Conservation (phyloP, 2,329 filamentous ascomycete genomes). For the Dryadomyces quercivorus region DNA sequence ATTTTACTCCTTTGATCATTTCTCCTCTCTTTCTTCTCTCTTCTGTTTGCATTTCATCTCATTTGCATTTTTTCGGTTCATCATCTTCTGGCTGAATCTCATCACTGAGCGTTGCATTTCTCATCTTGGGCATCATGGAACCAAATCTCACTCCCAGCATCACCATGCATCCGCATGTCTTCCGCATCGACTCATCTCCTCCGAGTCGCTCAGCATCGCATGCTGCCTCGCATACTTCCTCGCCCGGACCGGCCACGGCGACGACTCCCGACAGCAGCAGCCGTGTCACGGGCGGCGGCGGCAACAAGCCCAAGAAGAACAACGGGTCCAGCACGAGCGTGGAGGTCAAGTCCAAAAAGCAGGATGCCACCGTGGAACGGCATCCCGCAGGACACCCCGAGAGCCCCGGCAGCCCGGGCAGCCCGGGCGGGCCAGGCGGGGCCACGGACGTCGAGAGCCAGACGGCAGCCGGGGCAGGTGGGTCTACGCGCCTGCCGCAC, state of each 20-base stretch:
- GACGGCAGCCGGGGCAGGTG: constrained; percentile 19
- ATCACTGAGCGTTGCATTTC: neutral
- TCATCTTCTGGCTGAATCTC: neutral
- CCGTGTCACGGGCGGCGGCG: neutral
- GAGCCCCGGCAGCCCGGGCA: constrained; percentile 1
- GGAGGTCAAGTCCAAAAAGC: constrained; percentile 19
- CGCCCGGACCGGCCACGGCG: neutral
- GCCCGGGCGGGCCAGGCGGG: neutral
- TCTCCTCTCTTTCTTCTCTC: neutral
- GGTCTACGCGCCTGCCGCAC: constrained; percentile 36
- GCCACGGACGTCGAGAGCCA: constrained; percentile 37
- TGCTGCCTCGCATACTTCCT: constrained; percentile 15
- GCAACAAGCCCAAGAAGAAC: constrained; percentile 12
- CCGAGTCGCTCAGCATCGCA: constrained; percentile 16
- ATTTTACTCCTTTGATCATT: neutral
- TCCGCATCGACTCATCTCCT: constrained; percentile 23
- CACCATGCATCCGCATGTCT: constrained; percentile 24
- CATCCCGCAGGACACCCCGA: constrained; percentile 19
- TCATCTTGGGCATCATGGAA: constrained; percentile 14
- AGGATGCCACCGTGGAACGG: constrained; percentile 28
- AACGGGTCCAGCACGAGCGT: constrained; percentile 34
- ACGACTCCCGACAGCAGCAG: neutral
- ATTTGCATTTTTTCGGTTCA: neutral
- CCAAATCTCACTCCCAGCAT: constrained; percentile 20
- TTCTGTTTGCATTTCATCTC: too few species aligned